A percentile compares a stretch with the other conserved stretches of the same genome.
phyloP scores from a whole-genome alignment of 2,329 filamentous ascomycete species.

The Aaosphaeria arxii region DNA sequence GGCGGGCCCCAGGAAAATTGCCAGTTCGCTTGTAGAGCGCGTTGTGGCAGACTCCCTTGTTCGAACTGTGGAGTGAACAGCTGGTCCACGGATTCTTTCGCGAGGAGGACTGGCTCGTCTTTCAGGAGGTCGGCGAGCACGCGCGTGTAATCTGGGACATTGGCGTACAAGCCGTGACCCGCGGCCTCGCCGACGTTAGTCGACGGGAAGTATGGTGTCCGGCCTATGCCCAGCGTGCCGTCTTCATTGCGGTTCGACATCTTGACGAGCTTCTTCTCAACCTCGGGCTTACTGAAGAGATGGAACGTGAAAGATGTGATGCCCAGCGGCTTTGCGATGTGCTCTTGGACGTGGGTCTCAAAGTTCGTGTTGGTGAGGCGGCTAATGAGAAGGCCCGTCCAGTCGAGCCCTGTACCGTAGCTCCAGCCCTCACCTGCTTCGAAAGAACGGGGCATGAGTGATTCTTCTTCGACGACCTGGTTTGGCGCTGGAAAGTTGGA shows the following conservation, averaged over 20 bases:
- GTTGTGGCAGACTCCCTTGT: slow-evolving; percentile 16
- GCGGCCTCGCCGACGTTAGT: slow-evolving; percentile 11
- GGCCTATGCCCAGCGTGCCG: slow-evolving; percentile 12
- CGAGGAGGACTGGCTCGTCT: slow-evolving; percentile 12
- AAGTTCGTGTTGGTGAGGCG: slow-evolving; percentile 37
- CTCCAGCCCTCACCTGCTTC: slow-evolving; percentile 46
- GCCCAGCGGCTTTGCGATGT: slow-evolving; percentile 43
- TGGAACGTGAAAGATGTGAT: slow-evolving; percentile 27
- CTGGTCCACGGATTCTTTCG: slow-evolving; percentile 12
- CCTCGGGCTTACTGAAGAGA: slow-evolving; percentile 10
- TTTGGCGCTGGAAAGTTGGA: slow-evolving; percentile 5
- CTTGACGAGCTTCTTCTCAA: slow-evolving; percentile 14
- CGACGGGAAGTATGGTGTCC: slow-evolving; percentile 9
- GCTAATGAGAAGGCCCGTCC: slow-evolving; percentile 47
- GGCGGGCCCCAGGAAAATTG: slow-evolving; percentile 3
- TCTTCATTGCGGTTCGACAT: slow-evolving; percentile 14
- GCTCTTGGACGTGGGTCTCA: slow-evolving; percentile 41
- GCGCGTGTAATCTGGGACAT: slow-evolving; percentile 18
- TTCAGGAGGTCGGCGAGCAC: slow-evolving; percentile 19
- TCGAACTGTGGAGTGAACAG: slow-evolving; percentile 22
- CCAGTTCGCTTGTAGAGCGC: slow-evolving; percentile 23
- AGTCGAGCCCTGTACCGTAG: slow-evolving; percentile 50
- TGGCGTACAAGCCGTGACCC: slow-evolving; percentile 18
- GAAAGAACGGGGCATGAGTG: slow-evolving; percentile 23
- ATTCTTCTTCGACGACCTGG: slow-evolving; percentile 24